Conservation (phyloP, 2,329 filamentous ascomycete genomes). For the Acephala macrosclerotiorum region DNA sequence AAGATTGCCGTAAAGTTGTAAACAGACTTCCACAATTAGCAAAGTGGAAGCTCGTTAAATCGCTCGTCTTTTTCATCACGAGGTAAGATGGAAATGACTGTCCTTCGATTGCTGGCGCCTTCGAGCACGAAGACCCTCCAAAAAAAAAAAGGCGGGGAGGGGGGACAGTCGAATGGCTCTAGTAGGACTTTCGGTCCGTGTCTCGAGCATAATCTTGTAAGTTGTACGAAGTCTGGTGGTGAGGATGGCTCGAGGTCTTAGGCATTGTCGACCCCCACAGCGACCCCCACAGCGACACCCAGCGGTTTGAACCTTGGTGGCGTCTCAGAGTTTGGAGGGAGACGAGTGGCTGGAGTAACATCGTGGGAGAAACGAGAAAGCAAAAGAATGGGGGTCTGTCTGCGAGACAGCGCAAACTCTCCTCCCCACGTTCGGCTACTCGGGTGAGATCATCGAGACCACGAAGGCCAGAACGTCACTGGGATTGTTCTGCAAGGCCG, state of each 20-base stretch:
- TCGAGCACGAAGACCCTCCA: neutral
- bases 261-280: neutral
- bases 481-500: conserved; percentile 1
- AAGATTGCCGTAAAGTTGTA: neutral
- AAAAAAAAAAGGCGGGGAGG: too few species aligned
- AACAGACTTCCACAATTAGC: neutral
- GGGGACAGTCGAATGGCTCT: neutral
- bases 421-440: conserved; percentile 3
- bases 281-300: neutral
- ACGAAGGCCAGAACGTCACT: neutral
- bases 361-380: neutral
- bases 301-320: neutral
- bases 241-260: conserved; percentile 1
- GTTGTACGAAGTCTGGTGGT: neutral
- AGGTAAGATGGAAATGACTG: conserved; percentile 3
- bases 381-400: neutral
- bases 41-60: conserved; percentile 11
- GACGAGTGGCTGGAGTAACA: conserved; percentile 1
- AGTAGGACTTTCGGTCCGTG: neutral
- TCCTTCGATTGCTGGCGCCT: neutral
- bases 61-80: conserved; percentile 7
- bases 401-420: neutral
- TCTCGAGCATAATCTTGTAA: neutral
- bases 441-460: conserved; percentile 5
- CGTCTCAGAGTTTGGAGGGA: neutral